Percentiles rank a stretch among this genome's conserved stretches.
Conservation (phyloP, 2,329 filamentous ascomycete genomes). For the Scleromitrula shiraiana region DNA sequence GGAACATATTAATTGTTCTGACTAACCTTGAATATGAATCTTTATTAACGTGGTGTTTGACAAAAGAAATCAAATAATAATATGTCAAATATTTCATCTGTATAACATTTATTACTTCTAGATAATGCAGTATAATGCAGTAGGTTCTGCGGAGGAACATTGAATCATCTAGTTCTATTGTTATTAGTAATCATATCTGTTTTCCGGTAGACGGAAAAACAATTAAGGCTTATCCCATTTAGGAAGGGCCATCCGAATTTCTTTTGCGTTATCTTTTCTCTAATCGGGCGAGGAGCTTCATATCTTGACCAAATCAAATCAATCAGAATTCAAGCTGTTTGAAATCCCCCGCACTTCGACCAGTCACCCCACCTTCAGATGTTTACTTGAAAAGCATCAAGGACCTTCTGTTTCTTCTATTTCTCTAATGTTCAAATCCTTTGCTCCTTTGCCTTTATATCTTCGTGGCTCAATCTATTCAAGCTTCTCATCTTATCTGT, state of each 20-base stretch:
- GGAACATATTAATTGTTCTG: too few relatives aligned
- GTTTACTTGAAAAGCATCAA: background rate
- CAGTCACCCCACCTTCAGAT: background rate
- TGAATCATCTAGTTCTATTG: too few relatives aligned
- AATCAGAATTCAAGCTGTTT: too few relatives aligned
- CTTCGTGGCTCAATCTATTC: background rate
- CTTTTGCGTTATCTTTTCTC: slow-evolving; percentile 6
- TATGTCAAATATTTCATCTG: too few relatives aligned
- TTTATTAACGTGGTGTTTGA: too few relatives aligned
- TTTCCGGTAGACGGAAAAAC: background rate
- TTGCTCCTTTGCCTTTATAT: slow-evolving; percentile 3
- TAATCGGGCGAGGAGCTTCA: background rate
- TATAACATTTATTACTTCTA: too few relatives aligned
- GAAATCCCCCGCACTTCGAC: slow-evolving; percentile 8
- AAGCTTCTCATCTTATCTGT: background rate
- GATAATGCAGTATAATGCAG: too few relatives aligned
- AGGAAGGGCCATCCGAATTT: slow-evolving; percentile 6
- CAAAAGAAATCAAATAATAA: too few relatives aligned
- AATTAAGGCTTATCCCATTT: background rate
- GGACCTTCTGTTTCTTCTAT: background rate
- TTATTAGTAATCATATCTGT: too few relatives aligned
- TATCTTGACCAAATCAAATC: background rate
- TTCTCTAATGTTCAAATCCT: slow-evolving; percentile 2
- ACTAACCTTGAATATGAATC: too few relatives aligned
- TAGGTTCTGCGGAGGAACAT: too few relatives aligned